phyloP scores from a whole-genome alignment of 2,329 filamentous ascomycete species.

The Verruconis gallopava region DNA sequence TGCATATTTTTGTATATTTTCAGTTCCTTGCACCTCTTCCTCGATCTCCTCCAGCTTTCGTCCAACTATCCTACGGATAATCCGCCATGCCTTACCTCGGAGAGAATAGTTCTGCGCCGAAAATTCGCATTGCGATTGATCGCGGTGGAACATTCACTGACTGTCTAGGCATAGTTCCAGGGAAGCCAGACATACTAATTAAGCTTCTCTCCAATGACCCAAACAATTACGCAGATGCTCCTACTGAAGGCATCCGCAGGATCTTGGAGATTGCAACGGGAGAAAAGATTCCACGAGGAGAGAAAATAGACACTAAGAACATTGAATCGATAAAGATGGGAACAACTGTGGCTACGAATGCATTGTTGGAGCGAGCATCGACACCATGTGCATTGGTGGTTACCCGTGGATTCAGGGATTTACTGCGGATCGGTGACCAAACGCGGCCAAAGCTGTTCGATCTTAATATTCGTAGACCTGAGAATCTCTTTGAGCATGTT shows the following conservation, averaged over 20 bases:
- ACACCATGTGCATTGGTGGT: slow-evolving; percentile 79
- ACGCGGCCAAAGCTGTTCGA: slow-evolving; percentile 84
- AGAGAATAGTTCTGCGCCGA: not conserved
- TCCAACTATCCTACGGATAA: too few species aligned
- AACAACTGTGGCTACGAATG: slow-evolving; percentile 89
- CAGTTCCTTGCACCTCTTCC: too few species aligned
- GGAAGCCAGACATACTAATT: slow-evolving; percentile 62
- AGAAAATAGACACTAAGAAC: slow-evolving; percentile 64
- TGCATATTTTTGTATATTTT: too few species aligned
- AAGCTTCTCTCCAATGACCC: slow-evolving; percentile 87
- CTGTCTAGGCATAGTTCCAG: slow-evolving; percentile 65
- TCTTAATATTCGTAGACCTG: slow-evolving; percentile 72
- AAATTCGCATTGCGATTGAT: slow-evolving; percentile 20
- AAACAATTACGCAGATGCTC: slow-evolving; percentile 79
- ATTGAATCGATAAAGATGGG: slow-evolving; percentile 94
- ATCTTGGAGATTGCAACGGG: slow-evolving; percentile 67
- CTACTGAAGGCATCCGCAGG: slow-evolving; percentile 78
- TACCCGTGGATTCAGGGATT: slow-evolving; percentile 79
- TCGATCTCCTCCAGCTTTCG: too few species aligned
- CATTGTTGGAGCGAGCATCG: slow-evolving; percentile 77
- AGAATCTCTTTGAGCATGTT: slow-evolving; percentile 72
- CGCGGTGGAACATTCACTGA: slow-evolving; percentile 88
- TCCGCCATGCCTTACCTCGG: not conserved
- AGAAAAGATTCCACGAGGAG: slow-evolving; percentile 64
- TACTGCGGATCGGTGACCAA: slow-evolving; percentile 81